A percentile compares a stretch with the other conserved stretches of the same genome.
Evolutionary conservation across 2,329 filamentous ascomycete genomes (phyloP).

Genomic region (Ophiognomonia clavigignenti-juglandacearum): DNA sequence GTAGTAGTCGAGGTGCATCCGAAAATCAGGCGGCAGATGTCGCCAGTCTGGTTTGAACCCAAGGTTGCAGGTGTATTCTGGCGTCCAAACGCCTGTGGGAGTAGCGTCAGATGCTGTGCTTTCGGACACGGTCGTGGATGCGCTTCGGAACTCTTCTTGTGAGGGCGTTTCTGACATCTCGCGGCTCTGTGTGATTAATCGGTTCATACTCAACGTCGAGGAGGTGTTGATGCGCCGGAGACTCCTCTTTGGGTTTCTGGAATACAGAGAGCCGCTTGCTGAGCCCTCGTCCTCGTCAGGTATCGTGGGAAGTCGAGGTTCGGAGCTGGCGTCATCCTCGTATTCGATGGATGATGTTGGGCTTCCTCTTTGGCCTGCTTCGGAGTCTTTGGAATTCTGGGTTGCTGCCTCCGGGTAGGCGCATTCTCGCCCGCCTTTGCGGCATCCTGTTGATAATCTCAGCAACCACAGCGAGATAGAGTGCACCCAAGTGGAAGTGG

Average conservation of each 20-base stretch:
- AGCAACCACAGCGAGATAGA: no score
- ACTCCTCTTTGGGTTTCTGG: slow-evolving; percentile 20
- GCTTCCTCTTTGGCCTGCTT: slow-evolving; percentile 38
- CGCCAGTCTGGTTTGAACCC: slow-evolving; percentile 42
- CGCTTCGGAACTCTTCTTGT: slow-evolving; percentile 43
- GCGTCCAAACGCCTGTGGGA: slow-evolving; percentile 23
- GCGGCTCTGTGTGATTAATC: slow-evolving; percentile 28
- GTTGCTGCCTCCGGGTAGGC: slow-evolving; percentile 71
- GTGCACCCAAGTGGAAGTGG: not conserved
- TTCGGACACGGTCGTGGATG: slow-evolving; percentile 49
- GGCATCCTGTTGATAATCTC: slow-evolving; percentile 59
- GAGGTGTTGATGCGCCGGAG: slow-evolving; percentile 33
- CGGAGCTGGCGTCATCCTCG: slow-evolving; percentile 44
- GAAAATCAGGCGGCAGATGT: slow-evolving; percentile 63
- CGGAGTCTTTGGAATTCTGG: slow-evolving; percentile 32
- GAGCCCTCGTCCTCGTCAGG: slow-evolving; percentile 49
- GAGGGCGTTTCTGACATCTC: slow-evolving; percentile 51
- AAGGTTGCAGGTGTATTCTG: slow-evolving; percentile 25
- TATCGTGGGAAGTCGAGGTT: slow-evolving; percentile 46
- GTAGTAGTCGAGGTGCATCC: slow-evolving; percentile 75
- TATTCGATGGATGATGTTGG: slow-evolving; percentile 51
- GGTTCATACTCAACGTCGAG: slow-evolving; percentile 32
- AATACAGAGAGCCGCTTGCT: slow-evolving; percentile 19
- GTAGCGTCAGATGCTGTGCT: slow-evolving; percentile 34
- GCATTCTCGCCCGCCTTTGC: slow-evolving; percentile 87